Base-by-base conservation (phyloP, 768 basidiomycete species). In the Glaciozyma martinii region DNA sequence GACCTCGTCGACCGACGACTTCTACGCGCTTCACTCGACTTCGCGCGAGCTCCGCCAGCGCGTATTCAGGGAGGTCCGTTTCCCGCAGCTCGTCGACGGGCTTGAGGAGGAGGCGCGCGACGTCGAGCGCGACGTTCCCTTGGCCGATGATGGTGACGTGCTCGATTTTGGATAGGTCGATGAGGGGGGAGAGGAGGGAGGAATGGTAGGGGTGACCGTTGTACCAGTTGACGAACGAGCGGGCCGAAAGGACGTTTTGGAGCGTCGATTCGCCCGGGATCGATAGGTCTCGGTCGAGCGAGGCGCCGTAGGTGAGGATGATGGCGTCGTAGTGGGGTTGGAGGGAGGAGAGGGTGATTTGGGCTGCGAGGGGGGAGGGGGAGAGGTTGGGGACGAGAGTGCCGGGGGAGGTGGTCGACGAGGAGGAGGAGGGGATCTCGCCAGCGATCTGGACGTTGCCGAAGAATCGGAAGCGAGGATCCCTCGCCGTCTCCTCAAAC, bases 211-310 rank as follows among this genome's bases (percentile, higher is more conserved):
- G 93, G 75, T 98, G 91, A 55, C 83, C 85, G 18, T 94, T 98
- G 78, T 99, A 98, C 93, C 92, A 97, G 70, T 92, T 88, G 1
- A 99, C 92, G 50, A 99, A 77, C 1, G 83, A 84, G 5, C 95
- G 80, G 0, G 92, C 91, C 1, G 90, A 84, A 3, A 86, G 75
- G 70, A 81, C 88, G 78, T 78, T 73, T 80, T 23, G 71, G 82
- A 53, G 80, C 80, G 63, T 55, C 46, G 42, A 40, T 44, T 74
- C 73, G 43, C 76, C 77, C 30, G 16, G 81, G 76, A 76, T 89
- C 84, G 16, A 82, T 75, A 44, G 80, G 78, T 19, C 89, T 82
- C 53, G 75, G 18, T 78, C 78, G 19, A 86, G 75, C 0, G 88
- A 81, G 61, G 90, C 90, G 3, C 94, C 94, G 9, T 90, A 87